Evolutionary conservation across 2,329 filamentous ascomycete species (phyloP), one percentile per base, ranked within the genome.

Genomic region (Coniosporium tulheliwenetii): DNA sequence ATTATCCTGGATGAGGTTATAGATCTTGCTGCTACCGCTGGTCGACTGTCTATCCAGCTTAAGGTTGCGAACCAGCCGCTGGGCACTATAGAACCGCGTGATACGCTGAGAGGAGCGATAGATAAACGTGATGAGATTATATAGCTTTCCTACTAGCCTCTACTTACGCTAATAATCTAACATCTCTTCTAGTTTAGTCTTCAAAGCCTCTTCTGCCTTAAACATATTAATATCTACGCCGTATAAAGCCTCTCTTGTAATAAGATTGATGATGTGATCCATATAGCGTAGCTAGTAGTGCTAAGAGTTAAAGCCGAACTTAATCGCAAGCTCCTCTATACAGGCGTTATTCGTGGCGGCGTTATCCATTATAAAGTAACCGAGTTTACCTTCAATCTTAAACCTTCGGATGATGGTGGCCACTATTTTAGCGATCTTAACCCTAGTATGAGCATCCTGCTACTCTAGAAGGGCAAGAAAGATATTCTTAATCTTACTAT

Each of bases 341-440:
- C 29, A 40, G 9, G 37, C 40, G 19, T 36, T 39, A 36, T 49
- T 49, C n/a, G n/a, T n/a, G n/a, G n/a, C n/a, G n/a, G n/a, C n/a
- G n/a, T n/a, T n/a, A n/a, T n/a, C n/a, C n/a, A 37, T 43, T 48
- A 8, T 42, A 38, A 48, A 47, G 40, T 43, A 48, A n/a, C 41
- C 41, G 19, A 49, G 30, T n/a, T 39, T 30, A 12, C 30, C 14
- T 10, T 41, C 13, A 7, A 47, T 9, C 30, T 31, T 29, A 14
- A 37, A 47, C 12, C 41, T 26, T 12, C 35, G 12, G 5, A 46
- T 45, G 30, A 46, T 41, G 13, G 30, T 14, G 30, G 26, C 36
- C 30, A 42, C 32, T 5, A 30, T 45, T 10, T 39, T 40, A 12
- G 38, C 39, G 29, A 37, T 35, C 30, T 33, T n/a, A n/a, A n/a